These are phyloP conservation scores for Plasmodium malariae DNA, from an alignment of 169 alveolate species.

Conservation along the genomic window DNA sequence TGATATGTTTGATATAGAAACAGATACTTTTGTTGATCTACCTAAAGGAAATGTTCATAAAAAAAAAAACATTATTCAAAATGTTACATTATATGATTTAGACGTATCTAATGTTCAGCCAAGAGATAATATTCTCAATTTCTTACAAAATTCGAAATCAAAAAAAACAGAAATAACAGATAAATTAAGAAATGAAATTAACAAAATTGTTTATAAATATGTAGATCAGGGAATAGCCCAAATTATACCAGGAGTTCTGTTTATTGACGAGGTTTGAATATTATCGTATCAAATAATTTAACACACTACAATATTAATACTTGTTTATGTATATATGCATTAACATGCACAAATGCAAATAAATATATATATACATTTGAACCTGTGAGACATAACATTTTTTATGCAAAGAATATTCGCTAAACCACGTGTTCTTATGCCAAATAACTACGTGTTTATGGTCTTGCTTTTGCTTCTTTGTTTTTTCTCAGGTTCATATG, in stretches of 20 bases:
- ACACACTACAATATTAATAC: no score
- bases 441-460: background rate
- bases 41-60: conserved; percentile 99
- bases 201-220: conserved; percentile 97
- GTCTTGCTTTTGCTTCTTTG: background rate
- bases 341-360: no score
- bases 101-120: conserved; percentile 99
- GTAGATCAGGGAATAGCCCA: conserved; percentile 98
- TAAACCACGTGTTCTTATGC: no score
- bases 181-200: conserved; percentile 96
- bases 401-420: no score
- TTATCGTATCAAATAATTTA: no score
- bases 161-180: conserved; percentile 99
- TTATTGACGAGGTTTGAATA: conserved; percentile 96
- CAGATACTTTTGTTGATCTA: conserved; percentile 96
- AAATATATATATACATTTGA: no score
- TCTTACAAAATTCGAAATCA: conserved; percentile 93
- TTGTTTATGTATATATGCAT: no score
- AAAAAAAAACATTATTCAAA: conserved; percentile 98
- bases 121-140: conserved; percentile 80
- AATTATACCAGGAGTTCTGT: conserved; percentile 99
- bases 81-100: conserved; percentile 98
- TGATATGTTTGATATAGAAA: conserved; percentile 97
- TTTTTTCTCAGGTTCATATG: conserved; percentile 90
- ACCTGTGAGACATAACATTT: no score